Evolutionary conservation across 352 stramenopile genomes (phyloP).

Genomic region (Blastocystis sp.): DNA sequence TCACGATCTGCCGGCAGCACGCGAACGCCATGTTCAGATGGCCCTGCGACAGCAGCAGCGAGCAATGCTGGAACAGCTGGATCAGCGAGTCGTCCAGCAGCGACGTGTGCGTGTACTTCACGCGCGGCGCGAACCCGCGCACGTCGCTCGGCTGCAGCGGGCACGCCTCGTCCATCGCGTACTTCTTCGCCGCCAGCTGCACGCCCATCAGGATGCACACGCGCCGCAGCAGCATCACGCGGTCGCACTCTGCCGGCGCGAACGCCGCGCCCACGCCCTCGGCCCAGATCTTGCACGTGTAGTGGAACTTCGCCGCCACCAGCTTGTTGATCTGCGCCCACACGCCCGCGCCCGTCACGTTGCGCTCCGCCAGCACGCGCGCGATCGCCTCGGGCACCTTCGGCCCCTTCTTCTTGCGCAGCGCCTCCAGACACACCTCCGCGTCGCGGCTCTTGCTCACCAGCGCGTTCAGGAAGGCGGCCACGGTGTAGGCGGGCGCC

Average conservation of each 20-base stretch:
- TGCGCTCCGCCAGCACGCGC: conserved; percentile 3
- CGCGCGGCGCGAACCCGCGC: conserved; percentile 2
- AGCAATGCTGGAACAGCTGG: background rate
- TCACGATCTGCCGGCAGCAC: conserved; percentile 33
- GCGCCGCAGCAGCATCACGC: conserved; percentile 53
- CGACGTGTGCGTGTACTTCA: conserved; percentile 46
- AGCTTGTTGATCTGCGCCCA: conserved; percentile 25
- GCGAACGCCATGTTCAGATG: conserved; percentile 10
- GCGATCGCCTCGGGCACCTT: conserved; percentile 38
- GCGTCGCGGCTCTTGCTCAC: background rate
- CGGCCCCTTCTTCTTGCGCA: conserved; percentile 21
- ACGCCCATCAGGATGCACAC: conserved; percentile 54
- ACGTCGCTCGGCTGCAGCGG: conserved; percentile 22
- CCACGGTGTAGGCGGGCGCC: conserved; percentile 33
- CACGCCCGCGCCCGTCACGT: conserved; percentile 40
- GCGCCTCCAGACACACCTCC: conserved; percentile 39
- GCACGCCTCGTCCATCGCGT: conserved; percentile 16
- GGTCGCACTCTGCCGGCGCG: conserved; percentile 19
- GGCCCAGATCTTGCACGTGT: conserved; percentile 20
- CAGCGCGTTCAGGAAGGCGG: conserved; percentile 64
- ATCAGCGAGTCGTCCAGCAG: conserved; percentile 10
- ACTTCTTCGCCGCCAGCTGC: background rate
- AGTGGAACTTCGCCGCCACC: conserved; percentile 54
- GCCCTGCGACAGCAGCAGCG: conserved; percentile 1
- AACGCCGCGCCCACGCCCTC: background rate